Evolutionary conservation across 192 early-diverging fungal species (phyloP), one percentile per base, ranked within the genome.

Genomic region (Fimicolochytrium jonesii): DNA sequence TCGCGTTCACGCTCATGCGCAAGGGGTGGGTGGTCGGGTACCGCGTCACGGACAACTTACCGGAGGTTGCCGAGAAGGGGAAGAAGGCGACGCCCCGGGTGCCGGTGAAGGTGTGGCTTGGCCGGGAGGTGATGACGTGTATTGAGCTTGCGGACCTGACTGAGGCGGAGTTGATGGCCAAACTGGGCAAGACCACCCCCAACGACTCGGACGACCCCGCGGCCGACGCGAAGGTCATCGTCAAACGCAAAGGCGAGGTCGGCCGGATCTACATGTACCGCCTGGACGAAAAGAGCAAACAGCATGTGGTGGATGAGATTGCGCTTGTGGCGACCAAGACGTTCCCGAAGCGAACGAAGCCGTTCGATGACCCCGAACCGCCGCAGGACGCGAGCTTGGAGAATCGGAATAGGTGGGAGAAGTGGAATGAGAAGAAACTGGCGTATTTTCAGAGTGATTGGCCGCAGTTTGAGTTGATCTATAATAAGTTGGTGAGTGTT

Each of bases 1-100:
- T 78, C 60, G 77, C 78, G 36, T 81, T 70, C 63, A 73, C 75
- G 3, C 66, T 81, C 4, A 52, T 81, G n/a, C 73, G 79, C 4
- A 30, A 70, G 20, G 67, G 68, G 9, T 81, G 79, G 79, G 31
- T 76, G 18, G 56, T 59, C 20, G 79, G 63, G 0, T 69, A 41
- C 22, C 57, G 79, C 18, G 53, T 78, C n/a, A 55, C 74, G 13
- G 64, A 66, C 55, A 47, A 20, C 20, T 33, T 59, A 4, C 53
- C 53, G 0, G 53, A 56, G 0, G 53, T 23, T 6, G 36, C 30
- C n/a, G 17, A 13, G 62, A 1, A n/a, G 13, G 62, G 26, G 39
- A 64, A 64, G 53, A 41, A 35, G 26, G 62, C n/a, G 44, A n/a
- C n/a, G n/a, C n/a, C n/a, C 23, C 48, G 29, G 22, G 51, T 56